Evolutionary conservation across 2,329 filamentous ascomycete species (phyloP).

Genomic region (Trichoderma lentiforme): DNA sequence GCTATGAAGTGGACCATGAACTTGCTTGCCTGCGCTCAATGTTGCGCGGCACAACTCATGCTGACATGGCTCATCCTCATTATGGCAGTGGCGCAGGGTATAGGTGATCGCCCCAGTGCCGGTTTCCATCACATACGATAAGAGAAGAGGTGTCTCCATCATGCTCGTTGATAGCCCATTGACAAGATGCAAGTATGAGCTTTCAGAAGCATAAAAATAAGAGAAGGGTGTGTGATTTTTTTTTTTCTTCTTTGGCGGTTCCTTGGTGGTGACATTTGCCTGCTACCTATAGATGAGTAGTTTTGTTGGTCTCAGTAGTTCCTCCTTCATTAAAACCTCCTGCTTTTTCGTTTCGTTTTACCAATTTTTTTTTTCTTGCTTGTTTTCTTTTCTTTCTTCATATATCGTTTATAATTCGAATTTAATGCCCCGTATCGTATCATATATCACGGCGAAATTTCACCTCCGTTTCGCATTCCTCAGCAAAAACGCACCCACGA

Average conservation of each 20-base stretch:
- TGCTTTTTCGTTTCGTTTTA: neutral
- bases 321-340: neutral
- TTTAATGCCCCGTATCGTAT: neutral
- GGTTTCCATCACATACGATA: neutral
- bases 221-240: neutral
- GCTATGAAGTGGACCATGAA: neutral
- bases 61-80: neutral
- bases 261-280: neutral
- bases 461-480: slow-evolving; percentile 65
- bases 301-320: neutral
- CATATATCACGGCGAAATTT: neutral
- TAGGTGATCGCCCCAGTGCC: neutral
- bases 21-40: neutral
- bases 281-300: too few species aligned
- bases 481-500: slow-evolving; percentile 83
- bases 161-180: slow-evolving; percentile 20
- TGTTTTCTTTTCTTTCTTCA: neutral
- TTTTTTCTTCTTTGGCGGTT: neutral
- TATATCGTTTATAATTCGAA: neutral
- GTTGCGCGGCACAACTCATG: neutral
- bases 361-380: slow-evolving; percentile 16
- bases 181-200: neutral
- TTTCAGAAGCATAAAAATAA: neutral
- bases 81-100: neutral
- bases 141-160: slow-evolving; percentile 15